Percentiles rank a stretch among this genome's conserved stretches.
phyloP scores from a whole-genome alignment of 495 filamentous ascomycete genomes.

The Hypoxylon lienhwacheense region DNA sequence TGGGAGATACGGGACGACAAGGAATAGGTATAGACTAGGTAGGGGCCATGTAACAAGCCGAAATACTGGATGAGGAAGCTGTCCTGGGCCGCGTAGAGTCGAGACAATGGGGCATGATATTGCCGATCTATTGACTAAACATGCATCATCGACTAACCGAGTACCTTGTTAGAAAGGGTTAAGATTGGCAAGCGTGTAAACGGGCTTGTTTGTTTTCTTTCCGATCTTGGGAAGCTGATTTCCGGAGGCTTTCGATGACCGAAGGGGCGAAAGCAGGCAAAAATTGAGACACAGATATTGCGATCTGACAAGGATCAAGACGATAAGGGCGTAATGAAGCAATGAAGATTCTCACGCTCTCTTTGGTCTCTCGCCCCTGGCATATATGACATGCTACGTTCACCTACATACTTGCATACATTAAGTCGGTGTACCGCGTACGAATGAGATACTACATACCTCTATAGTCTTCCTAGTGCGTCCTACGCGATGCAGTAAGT shows the following conservation, averaged over 20 bases:
- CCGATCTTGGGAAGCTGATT: slow-evolving; percentile 22
- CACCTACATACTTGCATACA: background rate
- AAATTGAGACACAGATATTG: slow-evolving; percentile 34
- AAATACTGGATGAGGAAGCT: slow-evolving; percentile 24
- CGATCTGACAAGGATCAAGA: slow-evolving; percentile 26
- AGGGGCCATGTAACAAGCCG: background rate
- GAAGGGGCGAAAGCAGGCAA: slow-evolving; percentile 26
- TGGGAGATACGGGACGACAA: no score
- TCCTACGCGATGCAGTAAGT: no score
- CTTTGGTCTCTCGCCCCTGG: slow-evolving; percentile 27
- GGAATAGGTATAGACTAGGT: no score
- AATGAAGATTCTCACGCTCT: no score
- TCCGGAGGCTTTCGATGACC: slow-evolving; percentile 20
- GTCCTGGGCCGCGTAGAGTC: slow-evolving; percentile 6
- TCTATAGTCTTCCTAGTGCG: no score
- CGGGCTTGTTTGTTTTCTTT: slow-evolving; percentile 17
- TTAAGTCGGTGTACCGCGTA: slow-evolving; percentile 3
- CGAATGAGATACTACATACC: slow-evolving; percentile 6
- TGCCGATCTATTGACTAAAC: slow-evolving; percentile 34
- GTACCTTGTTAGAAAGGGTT: slow-evolving; percentile 15
- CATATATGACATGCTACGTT: slow-evolving; percentile 21
- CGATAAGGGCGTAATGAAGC: slow-evolving; percentile 21
- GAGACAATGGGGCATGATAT: slow-evolving; percentile 11
- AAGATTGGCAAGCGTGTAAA: slow-evolving; percentile 25
- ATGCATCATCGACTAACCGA: slow-evolving; percentile 19